These are phyloP conservation scores for Rhizopus delemar DNA, from an alignment of 371 early-diverging fungal genomes.

Conservation along the genomic window DNA sequence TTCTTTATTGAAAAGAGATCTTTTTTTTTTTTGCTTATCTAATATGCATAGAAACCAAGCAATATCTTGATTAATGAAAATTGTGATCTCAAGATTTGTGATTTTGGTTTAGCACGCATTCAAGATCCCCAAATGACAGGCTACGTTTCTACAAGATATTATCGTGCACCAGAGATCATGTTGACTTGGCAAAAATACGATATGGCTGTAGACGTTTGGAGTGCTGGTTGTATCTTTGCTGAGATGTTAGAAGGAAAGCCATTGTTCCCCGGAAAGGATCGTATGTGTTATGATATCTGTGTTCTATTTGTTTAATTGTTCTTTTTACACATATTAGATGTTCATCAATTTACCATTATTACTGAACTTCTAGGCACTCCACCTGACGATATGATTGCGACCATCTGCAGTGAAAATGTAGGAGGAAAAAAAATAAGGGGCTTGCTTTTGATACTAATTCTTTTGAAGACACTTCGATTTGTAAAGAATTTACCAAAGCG, in stretches of 20 bases:
- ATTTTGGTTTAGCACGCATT: slow-evolving; percentile 94
- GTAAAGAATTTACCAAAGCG: slow-evolving; percentile 86
- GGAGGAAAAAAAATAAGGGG: background rate
- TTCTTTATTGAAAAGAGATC: background rate
- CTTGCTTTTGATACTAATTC: background rate
- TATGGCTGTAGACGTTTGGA: slow-evolving; percentile 82
- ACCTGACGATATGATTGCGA: slow-evolving; percentile 86
- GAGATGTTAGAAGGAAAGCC: slow-evolving; percentile 89
- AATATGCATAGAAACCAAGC: slow-evolving; percentile 79
- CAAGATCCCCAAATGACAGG: slow-evolving; percentile 94
- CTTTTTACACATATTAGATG: slow-evolving; percentile 48
- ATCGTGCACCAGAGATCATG: slow-evolving; percentile 80
- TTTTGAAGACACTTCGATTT: slow-evolving; percentile 79
- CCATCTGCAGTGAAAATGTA: slow-evolving; percentile 91
- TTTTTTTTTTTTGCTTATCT: background rate
- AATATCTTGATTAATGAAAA: slow-evolving; percentile 95
- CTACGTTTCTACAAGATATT: slow-evolving; percentile 96
- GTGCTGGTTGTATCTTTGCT: slow-evolving; percentile 83
- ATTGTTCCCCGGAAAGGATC: slow-evolving; percentile 92
- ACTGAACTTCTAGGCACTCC: slow-evolving; percentile 93
- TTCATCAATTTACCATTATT: slow-evolving; percentile 93
- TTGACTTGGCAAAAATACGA: slow-evolving; percentile 68
- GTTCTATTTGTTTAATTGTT: background rate
- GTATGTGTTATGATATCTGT: slow-evolving; percentile 48
- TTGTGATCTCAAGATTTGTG: slow-evolving; percentile 97